Base-by-base conservation (phyloP, 768 basidiomycete genomes). In the Trametes meyenii region DNA sequence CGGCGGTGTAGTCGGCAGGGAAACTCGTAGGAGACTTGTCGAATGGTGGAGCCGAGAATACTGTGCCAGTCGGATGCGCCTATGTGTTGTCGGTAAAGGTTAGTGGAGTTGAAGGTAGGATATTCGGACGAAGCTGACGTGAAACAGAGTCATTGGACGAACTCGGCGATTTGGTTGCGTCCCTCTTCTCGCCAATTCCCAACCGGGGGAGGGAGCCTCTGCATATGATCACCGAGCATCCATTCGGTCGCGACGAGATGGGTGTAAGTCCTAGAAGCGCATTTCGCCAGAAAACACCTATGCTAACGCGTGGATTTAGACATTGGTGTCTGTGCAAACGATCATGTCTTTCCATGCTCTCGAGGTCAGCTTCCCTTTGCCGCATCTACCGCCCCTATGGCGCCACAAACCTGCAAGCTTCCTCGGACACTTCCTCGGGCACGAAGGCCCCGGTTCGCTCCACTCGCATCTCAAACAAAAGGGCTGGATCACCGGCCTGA, bases 371-470 rank as follows among this genome's bases (percentile, higher is more conserved):
- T 94, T 94, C 75, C 85, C 90, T 61, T 73, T 96, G 69, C 83
- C 82, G 68, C 83, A 88, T 76, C 83, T 95, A 76, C 76, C 89
- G 58, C 83, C 82, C 58, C 73, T 86, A 68, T 85, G 93, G 92
- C 83, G 85, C 67, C 77, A 86, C 72, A 90, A 96, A 75, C 94
- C 96, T 4, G 84, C 79, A 5, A 73, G 83, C 56, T 89, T 92
- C 72, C 71, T 98, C 23, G 80, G 85, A 3, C 91, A 95, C 70
- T 87, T 96, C 69, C 75, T 94, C 35, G 95, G 95, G 0, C 94
- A 98, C 70, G 95, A 98, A 75, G 95, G 95, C 1, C 86, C 89
- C 38, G 96, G 96, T 1, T 98, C 96, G 0, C 76, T 98, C 33
- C 83, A 92, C 67, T 92, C 94, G 0, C 94, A 94, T 72, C 80